These are phyloP conservation scores for Acer yangbiense DNA, from an alignment of 345 rosid genomes.

Conservation along the genomic window DNA sequence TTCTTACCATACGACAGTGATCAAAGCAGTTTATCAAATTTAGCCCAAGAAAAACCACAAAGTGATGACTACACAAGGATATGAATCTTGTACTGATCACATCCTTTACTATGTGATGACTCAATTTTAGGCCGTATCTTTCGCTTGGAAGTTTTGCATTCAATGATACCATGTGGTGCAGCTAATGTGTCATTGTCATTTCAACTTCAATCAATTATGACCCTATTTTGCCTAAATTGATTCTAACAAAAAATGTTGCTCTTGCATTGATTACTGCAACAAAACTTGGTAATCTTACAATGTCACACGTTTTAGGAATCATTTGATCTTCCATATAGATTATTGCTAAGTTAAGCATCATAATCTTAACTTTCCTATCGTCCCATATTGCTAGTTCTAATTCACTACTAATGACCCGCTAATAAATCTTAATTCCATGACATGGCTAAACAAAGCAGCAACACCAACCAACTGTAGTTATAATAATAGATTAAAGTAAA, in stretches of 20 bases:
- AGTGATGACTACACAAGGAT: neutral
- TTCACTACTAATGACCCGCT: neutral
- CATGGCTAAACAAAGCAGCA: too few relatives aligned
- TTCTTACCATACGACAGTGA: too few relatives aligned
- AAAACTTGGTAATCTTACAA: neutral
- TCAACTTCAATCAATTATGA: constrained; percentile 9
- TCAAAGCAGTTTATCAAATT: too few relatives aligned
- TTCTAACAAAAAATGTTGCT: neutral
- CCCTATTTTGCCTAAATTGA: neutral
- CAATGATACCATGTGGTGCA: constrained; percentile 10
- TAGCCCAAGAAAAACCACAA: neutral
- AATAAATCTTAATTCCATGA: too few relatives aligned
- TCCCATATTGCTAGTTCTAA: neutral
- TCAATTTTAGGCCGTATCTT: neutral
- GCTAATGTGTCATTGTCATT: constrained; percentile 2
- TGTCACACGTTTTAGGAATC: neutral
- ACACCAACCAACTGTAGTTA: neutral
- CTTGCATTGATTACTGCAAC: neutral
- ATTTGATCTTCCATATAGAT: neutral
- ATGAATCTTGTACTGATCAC: neutral
- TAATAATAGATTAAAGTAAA: neutral
- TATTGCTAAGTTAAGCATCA: too few relatives aligned
- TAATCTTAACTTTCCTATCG: neutral
- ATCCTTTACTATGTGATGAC: neutral
- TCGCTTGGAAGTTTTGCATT: neutral